Conservation (phyloP, 1,139 yeast species). For the Suhomyces chickasaworum region DNA sequence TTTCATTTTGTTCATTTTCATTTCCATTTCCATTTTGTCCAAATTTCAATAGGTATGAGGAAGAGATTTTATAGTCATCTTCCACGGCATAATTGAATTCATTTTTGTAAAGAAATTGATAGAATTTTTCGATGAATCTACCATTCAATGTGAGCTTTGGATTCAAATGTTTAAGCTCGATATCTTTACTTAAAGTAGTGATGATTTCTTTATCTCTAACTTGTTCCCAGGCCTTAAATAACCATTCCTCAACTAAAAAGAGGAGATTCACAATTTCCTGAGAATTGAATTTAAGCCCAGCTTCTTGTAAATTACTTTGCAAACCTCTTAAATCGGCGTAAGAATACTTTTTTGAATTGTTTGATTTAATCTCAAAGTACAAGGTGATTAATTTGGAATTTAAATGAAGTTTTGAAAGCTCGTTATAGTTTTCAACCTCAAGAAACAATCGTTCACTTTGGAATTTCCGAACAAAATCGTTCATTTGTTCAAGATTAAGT, state of each 20-base stretch:
- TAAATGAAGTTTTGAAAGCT: constrained; percentile 31
- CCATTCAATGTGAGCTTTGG: constrained; percentile 24
- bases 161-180: constrained; percentile 21
- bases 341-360: constrained; percentile 11
- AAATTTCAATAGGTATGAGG: constrained; percentile 28
- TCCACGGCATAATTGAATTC: constrained; percentile 40
- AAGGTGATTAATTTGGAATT: constrained; percentile 26
- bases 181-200: constrained; percentile 27
- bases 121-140: constrained; percentile 30
- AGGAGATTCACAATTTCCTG: constrained; percentile 25
- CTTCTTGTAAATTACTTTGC: constrained; percentile 26
- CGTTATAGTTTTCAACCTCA: constrained; percentile 28
- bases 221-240: constrained; percentile 27
- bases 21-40: no score
- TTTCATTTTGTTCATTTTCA: no score
- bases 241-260: constrained; percentile 45
- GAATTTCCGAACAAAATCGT: constrained; percentile 28
- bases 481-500: constrained; percentile 27
- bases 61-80: constrained; percentile 39
- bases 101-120: constrained; percentile 34
- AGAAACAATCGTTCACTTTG: constrained; percentile 32
- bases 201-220: constrained; percentile 35
- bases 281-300: constrained; percentile 29
- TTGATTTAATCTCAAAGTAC: constrained; percentile 19
- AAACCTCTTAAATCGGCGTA: constrained; percentile 31